Conservation (phyloP, 139 green algal species). For the Dunaliella primolecta region DNA sequence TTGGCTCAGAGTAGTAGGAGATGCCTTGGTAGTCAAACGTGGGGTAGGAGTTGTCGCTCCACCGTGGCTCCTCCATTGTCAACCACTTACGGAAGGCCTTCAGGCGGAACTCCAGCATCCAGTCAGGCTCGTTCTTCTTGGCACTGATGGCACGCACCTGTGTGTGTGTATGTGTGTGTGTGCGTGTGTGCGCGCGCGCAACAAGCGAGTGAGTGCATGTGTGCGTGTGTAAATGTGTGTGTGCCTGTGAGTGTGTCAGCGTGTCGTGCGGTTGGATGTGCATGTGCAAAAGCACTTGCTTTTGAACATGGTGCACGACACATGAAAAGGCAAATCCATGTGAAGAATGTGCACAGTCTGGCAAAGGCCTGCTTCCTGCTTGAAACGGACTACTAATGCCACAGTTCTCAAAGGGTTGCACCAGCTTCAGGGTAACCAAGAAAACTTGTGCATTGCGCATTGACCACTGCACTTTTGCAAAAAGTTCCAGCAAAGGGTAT, state of each 20-base stretch:
- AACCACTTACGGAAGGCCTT: conserved; percentile 93
- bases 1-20: conserved; percentile 96
- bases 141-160: conserved; percentile 87
- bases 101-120: conserved; percentile 97
- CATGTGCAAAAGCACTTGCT: no score
- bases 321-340: no score
- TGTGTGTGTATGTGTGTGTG: not conserved
- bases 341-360: no score
- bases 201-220: not conserved
- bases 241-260: not conserved
- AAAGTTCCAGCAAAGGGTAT: no score
- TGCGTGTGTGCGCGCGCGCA: not conserved
- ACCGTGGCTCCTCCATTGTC: conserved; percentile 92
- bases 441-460: no score
- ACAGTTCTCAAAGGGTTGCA: no score
- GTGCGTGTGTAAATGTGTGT: not conserved
- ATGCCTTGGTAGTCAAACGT: conserved; percentile 87
- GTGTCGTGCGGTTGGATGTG: no score
- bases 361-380: no score
- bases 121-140: conserved; percentile 99
- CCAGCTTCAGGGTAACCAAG: no score
- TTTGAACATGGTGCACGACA: no score
- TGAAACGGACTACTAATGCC: no score
- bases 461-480: no score
- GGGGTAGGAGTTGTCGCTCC: conserved; percentile 88